These are phyloP conservation scores for Heliamphora exappendiculata DNA, from an alignment of 148 eudicot genomes.

Conservation along the genomic window DNA sequence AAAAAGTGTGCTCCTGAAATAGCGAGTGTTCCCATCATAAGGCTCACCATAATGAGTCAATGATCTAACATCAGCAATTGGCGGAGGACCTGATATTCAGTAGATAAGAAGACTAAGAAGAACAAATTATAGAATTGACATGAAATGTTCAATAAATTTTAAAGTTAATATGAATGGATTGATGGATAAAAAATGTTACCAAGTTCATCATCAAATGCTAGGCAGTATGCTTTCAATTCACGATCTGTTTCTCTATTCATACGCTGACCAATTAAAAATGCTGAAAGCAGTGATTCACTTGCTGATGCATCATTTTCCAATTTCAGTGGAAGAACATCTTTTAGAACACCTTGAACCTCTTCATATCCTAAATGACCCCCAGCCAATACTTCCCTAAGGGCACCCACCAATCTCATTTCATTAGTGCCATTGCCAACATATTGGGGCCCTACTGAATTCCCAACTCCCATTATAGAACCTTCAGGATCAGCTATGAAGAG, in stretches of 20 bases:
- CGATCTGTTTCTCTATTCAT: conserved; percentile 98
- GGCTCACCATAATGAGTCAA: conserved; percentile 98
- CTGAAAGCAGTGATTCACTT: conserved; percentile 85
- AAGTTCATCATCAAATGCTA: conserved; percentile 93
- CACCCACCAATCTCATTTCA: conserved; percentile 98
- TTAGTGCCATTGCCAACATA: conserved; percentile 68
- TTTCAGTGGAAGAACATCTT: conserved; percentile 69
- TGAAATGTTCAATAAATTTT: background rate
- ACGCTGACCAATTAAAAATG: conserved; percentile 92
- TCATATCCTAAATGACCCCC: conserved; percentile 97
- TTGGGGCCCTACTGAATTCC: conserved; percentile 75
- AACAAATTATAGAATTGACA: background rate
- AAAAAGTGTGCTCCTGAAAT: conserved; percentile 88
- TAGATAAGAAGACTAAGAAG: conserved; percentile 5
- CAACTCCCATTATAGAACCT: conserved; percentile 75
- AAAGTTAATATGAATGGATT: background rate
- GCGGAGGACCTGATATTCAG: conserved; percentile 54
- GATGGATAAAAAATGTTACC: conserved; percentile 37
- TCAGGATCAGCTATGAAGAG: conserved; percentile 96
- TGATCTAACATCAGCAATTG: conserved; percentile 81
- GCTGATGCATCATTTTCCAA: conserved; percentile 33
- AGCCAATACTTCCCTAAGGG: conserved; percentile 86
- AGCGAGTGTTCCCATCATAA: conserved; percentile 97
- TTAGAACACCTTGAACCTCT: conserved; percentile 91
- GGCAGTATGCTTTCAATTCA: conserved; percentile 95